Evolutionary conservation across 129 eudicot genomes (phyloP), one percentile per base, ranked within the genome.

Genomic region (Helianthus tuberosus): DNA sequence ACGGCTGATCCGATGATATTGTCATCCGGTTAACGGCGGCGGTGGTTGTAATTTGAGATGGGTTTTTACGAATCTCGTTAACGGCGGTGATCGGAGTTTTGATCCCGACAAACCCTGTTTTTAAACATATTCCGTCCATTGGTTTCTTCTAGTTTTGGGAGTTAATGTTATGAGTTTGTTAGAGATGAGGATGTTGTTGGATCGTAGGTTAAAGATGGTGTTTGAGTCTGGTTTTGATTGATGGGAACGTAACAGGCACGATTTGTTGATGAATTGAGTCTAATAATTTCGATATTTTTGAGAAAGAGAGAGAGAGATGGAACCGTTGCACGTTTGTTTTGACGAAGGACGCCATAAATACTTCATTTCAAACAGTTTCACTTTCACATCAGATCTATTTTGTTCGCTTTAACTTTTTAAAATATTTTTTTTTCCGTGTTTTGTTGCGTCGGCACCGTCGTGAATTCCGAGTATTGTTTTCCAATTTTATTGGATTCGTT

Each of bases 101-200:
- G 77, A 93, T 79, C 65, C 86, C 86, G 0, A 86, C 71, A 58
- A 90, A 68, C 73, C 90, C 96, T 12, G 89, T 53, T 46, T 85
- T 90, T 8, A 90, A 39, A 75, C 66, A 90, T 14, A 90, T 44
- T 44, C 85, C 78, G 66, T 93, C 98, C 98, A 93, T 93, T 57
- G 72, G 53, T 71, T 27, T 43, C 2, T 47, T 47, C 51, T 77
- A 17, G 47, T 39, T 15, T 13, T 13, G 62, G 17, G 55, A 64
- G 12, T 74, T 15, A 49, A 51, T 36, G 10, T 5, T 48, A 51
- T 46, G 69, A 67, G 27, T 11, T 55, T 46, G 20, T 66, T 35
- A 20, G 69, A 35, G 16, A 66, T 23, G 15, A 25, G 20, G 20
- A 3, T 14, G 10, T 6, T 53, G 62, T 1, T n/a, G 29, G 52